Conservation (phyloP, 306 rosid species). For the Acacia acuminata region DNA sequence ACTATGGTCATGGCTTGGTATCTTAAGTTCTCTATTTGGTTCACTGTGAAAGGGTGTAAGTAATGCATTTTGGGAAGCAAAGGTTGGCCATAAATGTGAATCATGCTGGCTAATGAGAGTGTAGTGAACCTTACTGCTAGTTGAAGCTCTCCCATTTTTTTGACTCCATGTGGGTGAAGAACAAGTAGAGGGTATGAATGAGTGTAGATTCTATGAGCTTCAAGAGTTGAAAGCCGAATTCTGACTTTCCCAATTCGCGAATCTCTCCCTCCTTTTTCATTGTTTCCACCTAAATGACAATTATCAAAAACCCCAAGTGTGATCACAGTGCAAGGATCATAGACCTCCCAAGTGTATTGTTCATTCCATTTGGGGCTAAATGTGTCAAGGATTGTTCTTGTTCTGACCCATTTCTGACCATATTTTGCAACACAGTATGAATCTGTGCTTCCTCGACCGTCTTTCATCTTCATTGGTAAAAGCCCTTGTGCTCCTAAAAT, state of each 20-base stretch:
- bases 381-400: constrained; percentile 82
- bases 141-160: constrained; percentile 94
- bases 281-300: constrained; percentile 65
- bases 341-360: constrained; percentile 96
- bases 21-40: constrained; percentile 79
- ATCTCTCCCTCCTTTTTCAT: constrained; percentile 60
- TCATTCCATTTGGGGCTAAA: constrained; percentile 89
- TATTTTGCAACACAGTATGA: constrained; percentile 88
- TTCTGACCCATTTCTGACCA: constrained; percentile 95
- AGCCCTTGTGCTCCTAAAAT: constrained; percentile 82
- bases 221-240: constrained; percentile 82
- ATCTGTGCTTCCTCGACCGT: constrained; percentile 71
- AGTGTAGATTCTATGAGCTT: constrained; percentile 75
- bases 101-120: constrained; percentile 72
- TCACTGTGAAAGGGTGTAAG: constrained; percentile 82
- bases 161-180: constrained; percentile 80
- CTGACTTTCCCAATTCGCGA: constrained; percentile 88
- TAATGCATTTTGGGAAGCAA: constrained; percentile 97
- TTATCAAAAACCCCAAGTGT: constrained; percentile 87
- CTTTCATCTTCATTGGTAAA: constrained; percentile 95
- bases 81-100: constrained; percentile 80
- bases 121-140: constrained; percentile 86
- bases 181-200: constrained; percentile 81
- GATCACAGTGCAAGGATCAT: constrained; percentile 90
- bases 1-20: constrained; percentile 94